Evolutionary conservation across 2,329 filamentous ascomycete genomes (phyloP), one percentile per base, ranked within the genome.

Genomic region (Pseudogymnoascus sp.): DNA sequence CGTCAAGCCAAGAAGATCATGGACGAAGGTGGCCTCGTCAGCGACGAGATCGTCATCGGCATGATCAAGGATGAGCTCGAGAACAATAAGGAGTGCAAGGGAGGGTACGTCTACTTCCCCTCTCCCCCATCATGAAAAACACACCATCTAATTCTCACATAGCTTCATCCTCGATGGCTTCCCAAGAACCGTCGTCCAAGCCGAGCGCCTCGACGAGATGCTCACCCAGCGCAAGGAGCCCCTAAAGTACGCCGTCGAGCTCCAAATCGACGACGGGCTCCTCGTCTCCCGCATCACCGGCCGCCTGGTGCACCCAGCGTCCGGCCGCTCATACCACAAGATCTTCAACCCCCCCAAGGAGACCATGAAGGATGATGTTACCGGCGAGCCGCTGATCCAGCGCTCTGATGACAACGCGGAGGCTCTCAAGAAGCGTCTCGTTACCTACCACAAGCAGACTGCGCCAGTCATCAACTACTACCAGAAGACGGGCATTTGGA

Each of bases 1-100:
- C 86, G 90, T 75, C 92, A 97, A 82, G 95, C 95, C 70, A 99
- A 99, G 88, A 98, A 98, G 87, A 99, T 99, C 79, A 99, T 99
- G 95, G 95, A 99, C 76, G 90, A 93, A 77, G 95, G 95, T 73
- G 93, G 93, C 71, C 87, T 99, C 65, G 95, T 99, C 77, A 96
- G 92, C 78, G 95, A 99, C 79, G 93, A 98, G 76, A 99, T 99
- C 76, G 93, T 99, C 85, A 90, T 99, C 78, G 92, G 93, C 79
- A 99, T 99, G 95, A 99, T 99, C 83, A 93, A 95, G 86, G 90
- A 89, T 77, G 93, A 99, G 84, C 85, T 99, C 62, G 90, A 96
- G 74, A 89, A 84, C 80, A 99, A 99, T 83, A 80, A 85, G 74
- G 93, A 99, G 81, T 99, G 95, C 86, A 90, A 90, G 82, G 93